phyloP scores from a whole-genome alignment of 2,329 filamentous ascomycete genomes.

The Penicillium sp. region DNA sequence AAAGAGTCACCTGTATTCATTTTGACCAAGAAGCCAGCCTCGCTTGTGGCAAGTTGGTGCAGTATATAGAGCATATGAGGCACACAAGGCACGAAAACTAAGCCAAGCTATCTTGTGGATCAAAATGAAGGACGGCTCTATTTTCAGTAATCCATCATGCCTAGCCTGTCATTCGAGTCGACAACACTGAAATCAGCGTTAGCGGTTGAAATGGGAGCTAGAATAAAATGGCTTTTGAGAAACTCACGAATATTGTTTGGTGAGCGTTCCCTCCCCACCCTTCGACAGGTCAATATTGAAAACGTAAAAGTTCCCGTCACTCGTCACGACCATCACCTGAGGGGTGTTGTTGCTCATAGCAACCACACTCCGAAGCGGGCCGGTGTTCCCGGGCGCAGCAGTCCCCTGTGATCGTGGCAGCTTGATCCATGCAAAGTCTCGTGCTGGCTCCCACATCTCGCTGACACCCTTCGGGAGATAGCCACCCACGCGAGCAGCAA shows the following conservation, averaged over 20 bases:
- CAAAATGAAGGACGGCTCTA: background rate
- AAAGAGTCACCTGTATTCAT: background rate
- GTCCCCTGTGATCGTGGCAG: constrained; percentile 62
- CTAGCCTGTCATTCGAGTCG: constrained; percentile 46
- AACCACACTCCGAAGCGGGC: constrained; percentile 82
- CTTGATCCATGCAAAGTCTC: constrained; percentile 96
- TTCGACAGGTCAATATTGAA: constrained; percentile 94
- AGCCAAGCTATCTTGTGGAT: background rate
- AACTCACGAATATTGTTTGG: constrained; percentile 92
- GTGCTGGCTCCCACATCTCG: constrained; percentile 93
- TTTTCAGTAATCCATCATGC: constrained; percentile 36
- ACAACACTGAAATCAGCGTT: constrained; percentile 34
- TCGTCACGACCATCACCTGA: constrained; percentile 97
- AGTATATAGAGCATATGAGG: background rate
- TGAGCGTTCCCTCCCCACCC: constrained; percentile 86
- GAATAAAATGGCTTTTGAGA: background rate
- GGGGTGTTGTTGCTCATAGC: constrained; percentile 94
- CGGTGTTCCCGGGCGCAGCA: constrained; percentile 41
- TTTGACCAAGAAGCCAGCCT: background rate
- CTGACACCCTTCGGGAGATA: constrained; percentile 92
- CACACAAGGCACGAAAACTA: background rate
- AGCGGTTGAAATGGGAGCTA: constrained; percentile 13
- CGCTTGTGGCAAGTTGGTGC: background rate
- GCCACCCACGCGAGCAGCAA: constrained; percentile 84
- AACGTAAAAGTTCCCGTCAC: constrained; percentile 90